Evolutionary conservation across 176 grass and related monocot genomes (phyloP).

Genomic region (Ampelocalamus luodianensis): DNA sequence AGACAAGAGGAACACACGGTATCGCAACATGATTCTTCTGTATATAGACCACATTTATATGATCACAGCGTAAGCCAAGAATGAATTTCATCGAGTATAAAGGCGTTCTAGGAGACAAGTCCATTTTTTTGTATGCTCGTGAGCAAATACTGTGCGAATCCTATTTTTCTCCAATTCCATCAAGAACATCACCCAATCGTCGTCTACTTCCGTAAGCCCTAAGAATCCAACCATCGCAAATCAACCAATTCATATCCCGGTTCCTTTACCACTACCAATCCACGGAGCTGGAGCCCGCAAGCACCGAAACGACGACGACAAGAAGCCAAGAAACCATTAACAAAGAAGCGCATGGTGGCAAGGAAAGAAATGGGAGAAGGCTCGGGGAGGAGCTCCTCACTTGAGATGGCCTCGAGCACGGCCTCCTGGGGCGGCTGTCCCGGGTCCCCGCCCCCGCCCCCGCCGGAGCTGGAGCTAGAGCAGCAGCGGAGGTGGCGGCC

Average conservation of each 20-base stretch:
- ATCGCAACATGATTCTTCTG: background rate
- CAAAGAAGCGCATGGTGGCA: too few relatives aligned
- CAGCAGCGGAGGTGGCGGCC: conserved; percentile 30
- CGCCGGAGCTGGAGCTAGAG: conserved; percentile 19
- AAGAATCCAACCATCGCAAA: background rate
- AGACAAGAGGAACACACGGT: background rate
- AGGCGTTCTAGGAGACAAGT: background rate
- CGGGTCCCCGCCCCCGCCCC: conserved; percentile 42
- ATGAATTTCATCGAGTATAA: background rate
- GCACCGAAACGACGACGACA: background rate
- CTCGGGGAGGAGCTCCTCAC: conserved; percentile 21
- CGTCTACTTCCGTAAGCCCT: background rate
- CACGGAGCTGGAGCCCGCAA: background rate
- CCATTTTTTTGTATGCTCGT: background rate
- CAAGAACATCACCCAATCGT: background rate
- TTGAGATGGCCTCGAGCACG: conserved; percentile 75
- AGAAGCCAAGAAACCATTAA: background rate
- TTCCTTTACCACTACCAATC: background rate
- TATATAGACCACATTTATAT: background rate
- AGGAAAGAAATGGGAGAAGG: background rate
- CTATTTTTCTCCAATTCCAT: background rate
- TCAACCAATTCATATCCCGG: background rate
- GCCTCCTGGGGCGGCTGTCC: conserved; percentile 71
- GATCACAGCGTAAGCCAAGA: background rate
- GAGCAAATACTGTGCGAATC: background rate